Percentiles rank a stretch among this genome's conserved stretches.
phyloP scores from a whole-genome alignment of 805 yeast genomes.

The Myxozyma nipponensis region DNA sequence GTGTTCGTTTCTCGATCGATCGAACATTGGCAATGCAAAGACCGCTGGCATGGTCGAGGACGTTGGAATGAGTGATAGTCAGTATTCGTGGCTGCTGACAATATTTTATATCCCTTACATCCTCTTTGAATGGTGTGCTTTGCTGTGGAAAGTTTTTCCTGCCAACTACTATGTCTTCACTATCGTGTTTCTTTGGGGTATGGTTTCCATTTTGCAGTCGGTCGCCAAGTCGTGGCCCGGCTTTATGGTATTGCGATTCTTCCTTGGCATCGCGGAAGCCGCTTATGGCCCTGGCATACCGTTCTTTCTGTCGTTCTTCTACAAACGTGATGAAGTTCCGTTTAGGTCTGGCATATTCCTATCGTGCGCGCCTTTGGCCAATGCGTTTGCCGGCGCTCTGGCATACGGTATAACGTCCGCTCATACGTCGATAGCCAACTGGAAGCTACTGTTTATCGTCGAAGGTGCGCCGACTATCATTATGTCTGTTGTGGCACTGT shows the following conservation, averaged over 20 bases:
- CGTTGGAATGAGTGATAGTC: slow-evolving; percentile 37
- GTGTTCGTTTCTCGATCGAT: slow-evolving; percentile 49
- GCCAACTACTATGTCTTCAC: slow-evolving; percentile 43
- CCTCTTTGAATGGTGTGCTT: slow-evolving; percentile 47
- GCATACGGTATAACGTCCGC: slow-evolving; percentile 40
- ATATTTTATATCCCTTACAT: slow-evolving; percentile 50
- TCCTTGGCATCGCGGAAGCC: slow-evolving; percentile 43
- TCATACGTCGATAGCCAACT: slow-evolving; percentile 40
- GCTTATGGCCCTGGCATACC: slow-evolving; percentile 43
- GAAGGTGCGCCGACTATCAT: slow-evolving; percentile 43
- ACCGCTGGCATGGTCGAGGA: slow-evolving; percentile 46
- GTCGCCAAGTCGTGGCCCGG: slow-evolving; percentile 44
- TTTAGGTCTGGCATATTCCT: slow-evolving; percentile 40
- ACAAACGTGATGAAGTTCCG: slow-evolving; percentile 39
- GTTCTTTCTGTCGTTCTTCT: slow-evolving; percentile 40
- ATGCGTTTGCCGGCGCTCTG: slow-evolving; percentile 43
- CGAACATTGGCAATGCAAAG: slow-evolving; percentile 53
- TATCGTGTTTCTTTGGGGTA: slow-evolving; percentile 50
- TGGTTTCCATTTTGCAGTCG: slow-evolving; percentile 46
- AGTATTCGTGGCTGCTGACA: slow-evolving; percentile 47
- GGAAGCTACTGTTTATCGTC: slow-evolving; percentile 45
- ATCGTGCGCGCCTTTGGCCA: slow-evolving; percentile 37
- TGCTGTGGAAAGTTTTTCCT: slow-evolving; percentile 45
- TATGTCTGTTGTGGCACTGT: slow-evolving; percentile 30
- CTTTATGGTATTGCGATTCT: slow-evolving; percentile 44